Conservation (phyloP, 2,329 filamentous ascomycete species). For the Cryphonectria nitschkei region DNA sequence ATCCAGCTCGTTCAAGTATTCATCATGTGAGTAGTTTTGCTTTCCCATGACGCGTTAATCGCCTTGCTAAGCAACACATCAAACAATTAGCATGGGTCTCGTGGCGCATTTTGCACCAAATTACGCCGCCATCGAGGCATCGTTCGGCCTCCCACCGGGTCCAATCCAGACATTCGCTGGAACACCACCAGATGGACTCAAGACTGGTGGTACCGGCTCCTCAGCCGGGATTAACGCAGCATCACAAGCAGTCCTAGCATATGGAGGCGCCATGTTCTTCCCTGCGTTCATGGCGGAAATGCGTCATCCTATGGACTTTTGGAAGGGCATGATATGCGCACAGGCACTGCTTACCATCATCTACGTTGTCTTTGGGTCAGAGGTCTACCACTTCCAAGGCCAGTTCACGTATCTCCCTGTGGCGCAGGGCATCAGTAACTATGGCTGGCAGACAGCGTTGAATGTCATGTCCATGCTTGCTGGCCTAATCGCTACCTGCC, state of each 20-base stretch:
- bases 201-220: constrained; percentile 46
- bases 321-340: constrained; percentile 42
- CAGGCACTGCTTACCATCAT: constrained; percentile 42
- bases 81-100: constrained; percentile 1
- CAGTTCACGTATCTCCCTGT: constrained; percentile 41
- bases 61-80: not conserved
- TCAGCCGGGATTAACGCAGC: constrained; percentile 49
- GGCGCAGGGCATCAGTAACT: constrained; percentile 45
- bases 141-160: constrained; percentile 37
- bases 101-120: constrained; percentile 44
- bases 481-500: constrained; percentile 46
- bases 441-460: constrained; percentile 46
- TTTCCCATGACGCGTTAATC: constrained; percentile 32
- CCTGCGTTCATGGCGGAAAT: constrained; percentile 57
- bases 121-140: constrained; percentile 39
- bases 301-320: constrained; percentile 45
- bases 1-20: constrained; percentile 1
- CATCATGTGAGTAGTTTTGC: constrained; percentile 5
- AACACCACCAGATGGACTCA: constrained; percentile 29
- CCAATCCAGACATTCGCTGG: constrained; percentile 35
- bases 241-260: constrained; percentile 56
- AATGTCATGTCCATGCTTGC: constrained; percentile 46
- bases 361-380: constrained; percentile 44
- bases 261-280: constrained; percentile 59
- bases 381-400: constrained; percentile 47